These are phyloP conservation scores for Paracoccidioides brasiliensis DNA, from an alignment of 2,329 filamentous ascomycete genomes.

Conservation along the genomic window DNA sequence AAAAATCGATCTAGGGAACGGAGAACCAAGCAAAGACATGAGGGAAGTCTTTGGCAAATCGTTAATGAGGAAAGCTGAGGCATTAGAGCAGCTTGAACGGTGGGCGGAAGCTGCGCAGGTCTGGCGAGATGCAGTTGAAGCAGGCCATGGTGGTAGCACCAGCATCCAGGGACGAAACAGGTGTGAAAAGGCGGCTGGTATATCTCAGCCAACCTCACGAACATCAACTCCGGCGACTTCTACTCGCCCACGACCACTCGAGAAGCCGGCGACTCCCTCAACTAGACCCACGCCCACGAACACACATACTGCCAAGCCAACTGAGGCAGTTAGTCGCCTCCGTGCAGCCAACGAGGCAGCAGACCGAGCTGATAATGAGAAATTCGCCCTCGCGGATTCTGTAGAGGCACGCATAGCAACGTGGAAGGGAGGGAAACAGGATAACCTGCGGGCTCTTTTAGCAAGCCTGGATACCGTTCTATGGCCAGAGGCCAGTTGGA, in stretches of 20 bases:
- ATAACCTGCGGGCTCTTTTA: conserved; percentile 79
- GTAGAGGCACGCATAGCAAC: conserved; percentile 66
- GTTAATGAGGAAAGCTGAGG: conserved; percentile 86
- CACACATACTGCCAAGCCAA: conserved; percentile 34
- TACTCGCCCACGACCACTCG: conserved; percentile 20
- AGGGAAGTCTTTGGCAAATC: conserved; percentile 88
- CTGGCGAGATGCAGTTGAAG: conserved; percentile 74
- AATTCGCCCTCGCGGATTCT: conserved; percentile 72
- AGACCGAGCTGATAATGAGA: conserved; percentile 80
- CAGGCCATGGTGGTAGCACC: conserved; percentile 69
- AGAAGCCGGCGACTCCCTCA: conserved; percentile 16
- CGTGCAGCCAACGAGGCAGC: conserved; percentile 75
- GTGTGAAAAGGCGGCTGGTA: conserved; percentile 76
- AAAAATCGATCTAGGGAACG: conserved; percentile 53
- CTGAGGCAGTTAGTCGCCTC: conserved; percentile 68
- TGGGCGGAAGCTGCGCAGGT: conserved; percentile 71
- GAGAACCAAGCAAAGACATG: conserved; percentile 68
- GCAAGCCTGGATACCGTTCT: conserved; percentile 78
- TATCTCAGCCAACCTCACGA: conserved; percentile 40
- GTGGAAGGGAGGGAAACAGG: conserved; percentile 85
- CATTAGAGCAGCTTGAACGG: conserved; percentile 86
- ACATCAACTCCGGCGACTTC: conserved; percentile 24
- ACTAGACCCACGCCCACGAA: conserved; percentile 32
- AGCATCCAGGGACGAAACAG: conserved; percentile 76
- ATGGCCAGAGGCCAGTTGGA: conserved; percentile 90